Conservation (phyloP, 805 yeast genomes). For the Lipomyces spencermartinsiae region DNA sequence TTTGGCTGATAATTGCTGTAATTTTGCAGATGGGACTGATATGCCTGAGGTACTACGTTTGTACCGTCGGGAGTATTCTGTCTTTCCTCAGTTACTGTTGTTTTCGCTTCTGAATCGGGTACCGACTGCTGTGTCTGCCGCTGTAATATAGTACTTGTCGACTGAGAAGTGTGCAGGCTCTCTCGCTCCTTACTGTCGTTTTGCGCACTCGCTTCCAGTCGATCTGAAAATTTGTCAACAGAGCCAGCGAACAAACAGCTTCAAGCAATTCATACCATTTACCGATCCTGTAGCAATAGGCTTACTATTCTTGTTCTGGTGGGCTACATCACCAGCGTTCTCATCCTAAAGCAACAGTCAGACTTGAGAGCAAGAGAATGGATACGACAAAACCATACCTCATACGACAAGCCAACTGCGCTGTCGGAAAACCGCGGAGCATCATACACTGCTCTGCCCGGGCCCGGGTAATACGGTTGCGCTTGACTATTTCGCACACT, state of each 20-base stretch:
- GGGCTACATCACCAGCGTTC: neutral
- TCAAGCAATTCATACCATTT: neutral
- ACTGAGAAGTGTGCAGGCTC: neutral
- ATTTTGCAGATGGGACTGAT: neutral
- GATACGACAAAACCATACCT: neutral
- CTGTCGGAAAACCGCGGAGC: neutral
- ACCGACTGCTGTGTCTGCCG: neutral
- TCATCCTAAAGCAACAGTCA: neutral
- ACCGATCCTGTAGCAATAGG: neutral
- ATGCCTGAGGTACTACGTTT: neutral
- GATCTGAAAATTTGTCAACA: neutral
- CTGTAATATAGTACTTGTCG: neutral
- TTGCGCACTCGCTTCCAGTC: neutral
- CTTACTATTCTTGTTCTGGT: neutral
- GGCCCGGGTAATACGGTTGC: neutral
- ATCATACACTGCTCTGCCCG: neutral
- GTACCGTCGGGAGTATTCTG: neutral
- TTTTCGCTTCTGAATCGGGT: neutral
- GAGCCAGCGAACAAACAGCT: neutral
- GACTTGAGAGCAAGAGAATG: neutral
- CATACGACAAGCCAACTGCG: neutral
- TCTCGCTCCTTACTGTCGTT: neutral
- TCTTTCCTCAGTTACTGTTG: neutral
- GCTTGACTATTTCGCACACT: neutral
- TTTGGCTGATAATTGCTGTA: neutral